A percentile compares a stretch with the other conserved stretches of the same genome.
Conservation (phyloP, 306 rosid species). For the Malus domestica region DNA sequence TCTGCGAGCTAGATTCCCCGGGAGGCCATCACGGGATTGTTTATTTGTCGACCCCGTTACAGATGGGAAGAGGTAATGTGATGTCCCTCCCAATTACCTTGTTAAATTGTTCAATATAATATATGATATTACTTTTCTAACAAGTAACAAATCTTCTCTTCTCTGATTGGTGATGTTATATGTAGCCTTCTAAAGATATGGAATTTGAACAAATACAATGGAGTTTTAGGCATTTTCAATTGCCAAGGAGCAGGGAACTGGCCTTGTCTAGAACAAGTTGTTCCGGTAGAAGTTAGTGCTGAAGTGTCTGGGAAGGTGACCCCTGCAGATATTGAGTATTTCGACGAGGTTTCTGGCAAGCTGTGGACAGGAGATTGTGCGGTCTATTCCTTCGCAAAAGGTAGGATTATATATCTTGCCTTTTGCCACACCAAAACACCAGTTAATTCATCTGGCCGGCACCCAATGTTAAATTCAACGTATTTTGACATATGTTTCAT, state of each 20-base stretch:
- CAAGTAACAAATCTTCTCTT: background rate
- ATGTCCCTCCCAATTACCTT: background rate
- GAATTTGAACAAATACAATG: slow-evolving; percentile 42
- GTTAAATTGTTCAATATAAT: background rate
- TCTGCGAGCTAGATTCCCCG: slow-evolving; percentile 31
- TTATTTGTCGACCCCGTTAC: slow-evolving; percentile 33
- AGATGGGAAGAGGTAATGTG: slow-evolving; percentile 25
- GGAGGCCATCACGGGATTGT: slow-evolving; percentile 38
- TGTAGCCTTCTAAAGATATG: slow-evolving; percentile 35
- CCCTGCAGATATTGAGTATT: slow-evolving; percentile 30
- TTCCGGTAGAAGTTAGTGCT: background rate
- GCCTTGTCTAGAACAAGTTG: slow-evolving; percentile 16
- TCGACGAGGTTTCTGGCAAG: slow-evolving; percentile 29
- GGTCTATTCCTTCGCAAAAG: slow-evolving; percentile 26
- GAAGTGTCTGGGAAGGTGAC: slow-evolving; percentile 24
- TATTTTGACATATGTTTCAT: background rate
- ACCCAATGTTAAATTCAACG: too few species aligned
- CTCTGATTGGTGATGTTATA: background rate
- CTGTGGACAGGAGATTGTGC: slow-evolving; percentile 35
- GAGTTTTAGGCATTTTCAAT: slow-evolving; percentile 41
- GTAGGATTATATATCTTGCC: background rate
- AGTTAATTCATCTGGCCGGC: too few species aligned
- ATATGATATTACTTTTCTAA: background rate
- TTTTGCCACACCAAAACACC: background rate
- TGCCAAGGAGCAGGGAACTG: slow-evolving; percentile 43